These are phyloP conservation scores for Chalaropsis thielavioides DNA, from an alignment of 2,329 filamentous ascomycete species.

Conservation along the genomic window DNA sequence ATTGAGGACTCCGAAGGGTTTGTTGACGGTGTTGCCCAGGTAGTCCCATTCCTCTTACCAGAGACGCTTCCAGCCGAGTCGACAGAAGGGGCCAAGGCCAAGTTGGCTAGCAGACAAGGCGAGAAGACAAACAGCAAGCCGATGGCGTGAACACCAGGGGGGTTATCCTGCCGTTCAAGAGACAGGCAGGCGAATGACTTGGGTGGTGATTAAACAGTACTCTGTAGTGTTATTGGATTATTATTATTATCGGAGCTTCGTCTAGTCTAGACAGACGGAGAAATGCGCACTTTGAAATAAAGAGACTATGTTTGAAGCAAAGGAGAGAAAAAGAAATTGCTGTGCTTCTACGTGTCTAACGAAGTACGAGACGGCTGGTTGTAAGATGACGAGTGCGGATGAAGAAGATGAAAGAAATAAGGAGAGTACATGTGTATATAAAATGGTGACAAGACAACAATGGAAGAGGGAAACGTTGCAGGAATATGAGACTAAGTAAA, in stretches of 20 bases:
- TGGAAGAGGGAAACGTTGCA: not conserved
- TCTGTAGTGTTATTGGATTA: not conserved
- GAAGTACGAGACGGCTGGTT: too few relatives aligned
- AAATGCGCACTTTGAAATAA: not conserved
- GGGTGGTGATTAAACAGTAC: not conserved
- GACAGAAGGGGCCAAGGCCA: not conserved
- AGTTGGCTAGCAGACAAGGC: not conserved
- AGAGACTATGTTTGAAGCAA: not conserved
- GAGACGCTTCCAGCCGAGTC: not conserved
- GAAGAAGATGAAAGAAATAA: not conserved
- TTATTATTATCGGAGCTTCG: not conserved
- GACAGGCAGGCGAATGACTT: not conserved
- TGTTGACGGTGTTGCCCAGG: constrained; percentile 2
- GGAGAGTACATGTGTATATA: not conserved
- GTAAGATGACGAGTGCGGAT: not conserved
- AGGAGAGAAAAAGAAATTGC: not conserved
- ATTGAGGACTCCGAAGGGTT: constrained; percentile 7
- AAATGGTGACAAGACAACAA: not conserved
- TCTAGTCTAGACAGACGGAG: not conserved
- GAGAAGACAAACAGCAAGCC: not conserved
- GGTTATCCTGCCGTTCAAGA: not conserved
- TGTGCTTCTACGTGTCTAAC: not conserved
- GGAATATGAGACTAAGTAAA: too few relatives aligned
- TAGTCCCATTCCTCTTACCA: not conserved
- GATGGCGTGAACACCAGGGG: not conserved